Conservation (phyloP, 2,329 filamentous ascomycete species). For the Parafenestella ontariensis region DNA sequence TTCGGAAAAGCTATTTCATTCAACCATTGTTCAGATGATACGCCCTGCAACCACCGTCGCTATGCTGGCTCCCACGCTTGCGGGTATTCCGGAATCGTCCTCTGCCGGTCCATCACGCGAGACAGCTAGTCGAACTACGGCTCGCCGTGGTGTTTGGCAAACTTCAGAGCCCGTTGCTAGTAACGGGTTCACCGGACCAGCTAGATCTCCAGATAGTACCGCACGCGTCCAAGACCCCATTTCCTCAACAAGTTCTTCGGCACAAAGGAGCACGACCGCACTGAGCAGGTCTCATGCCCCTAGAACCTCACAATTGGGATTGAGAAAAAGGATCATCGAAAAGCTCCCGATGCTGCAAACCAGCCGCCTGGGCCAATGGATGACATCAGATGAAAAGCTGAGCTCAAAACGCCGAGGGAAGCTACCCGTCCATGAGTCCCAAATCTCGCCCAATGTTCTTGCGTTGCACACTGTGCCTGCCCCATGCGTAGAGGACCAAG, state of each 20-base stretch:
- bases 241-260: neutral
- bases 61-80: slow-evolving; percentile 22
- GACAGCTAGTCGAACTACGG: slow-evolving; percentile 8
- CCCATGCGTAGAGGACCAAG: neutral
- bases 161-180: neutral
- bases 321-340: neutral
- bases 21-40: slow-evolving; percentile 28
- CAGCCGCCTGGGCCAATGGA: neutral
- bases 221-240: neutral
- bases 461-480: neutral
- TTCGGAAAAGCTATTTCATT: slow-evolving; percentile 22
- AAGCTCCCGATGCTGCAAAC: neutral
- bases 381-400: neutral
- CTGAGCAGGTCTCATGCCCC: neutral
- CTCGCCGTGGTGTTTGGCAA: neutral
- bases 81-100: slow-evolving; percentile 22
- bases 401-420: neutral
- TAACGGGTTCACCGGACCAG: neutral
- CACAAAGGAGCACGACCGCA: neutral
- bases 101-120: slow-evolving; percentile 17
- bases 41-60: slow-evolving; percentile 23
- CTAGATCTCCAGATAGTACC: neutral
- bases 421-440: neutral
- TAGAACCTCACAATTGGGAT: neutral
- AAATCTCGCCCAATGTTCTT: neutral